Evolutionary conservation across 371 early-diverging fungal genomes (phyloP).

Genomic region (Funneliformis caledonium): DNA sequence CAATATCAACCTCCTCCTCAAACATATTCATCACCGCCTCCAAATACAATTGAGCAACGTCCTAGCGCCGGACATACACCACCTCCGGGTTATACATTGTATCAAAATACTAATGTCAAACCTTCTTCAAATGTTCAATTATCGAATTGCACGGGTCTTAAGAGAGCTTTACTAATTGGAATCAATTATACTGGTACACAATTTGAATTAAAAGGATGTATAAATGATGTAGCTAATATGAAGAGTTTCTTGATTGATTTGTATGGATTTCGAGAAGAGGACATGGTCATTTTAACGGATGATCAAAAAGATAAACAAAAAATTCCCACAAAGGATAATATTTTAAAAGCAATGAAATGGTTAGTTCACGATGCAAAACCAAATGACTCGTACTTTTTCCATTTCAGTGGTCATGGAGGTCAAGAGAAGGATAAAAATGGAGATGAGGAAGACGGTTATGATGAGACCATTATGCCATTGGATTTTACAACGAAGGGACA

Average conservation of each 20-base stretch:
- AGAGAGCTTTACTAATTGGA: conserved; percentile 88
- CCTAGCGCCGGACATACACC: conserved; percentile 3
- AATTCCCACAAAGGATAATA: conserved; percentile 83
- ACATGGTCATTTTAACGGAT: conserved; percentile 88
- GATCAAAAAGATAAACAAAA: conserved; percentile 71
- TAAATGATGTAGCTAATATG: conserved; percentile 91
- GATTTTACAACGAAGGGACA: conserved; percentile 80
- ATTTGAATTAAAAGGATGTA: conserved; percentile 78
- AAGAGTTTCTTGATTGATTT: conserved; percentile 67
- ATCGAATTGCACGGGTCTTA: conserved; percentile 79
- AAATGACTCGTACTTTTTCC: conserved; percentile 91
- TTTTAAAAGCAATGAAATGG: conserved; percentile 88
- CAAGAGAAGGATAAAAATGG: conserved; percentile 68
- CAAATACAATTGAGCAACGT: conserved; percentile 3
- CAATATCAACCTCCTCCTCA: conserved; percentile 22
- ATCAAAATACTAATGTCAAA: conserved; percentile 38
- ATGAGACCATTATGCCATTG: conserved; percentile 85
- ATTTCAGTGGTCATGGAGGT: conserved; percentile 92
- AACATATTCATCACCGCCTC: neutral
- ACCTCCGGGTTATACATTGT: conserved; percentile 39
- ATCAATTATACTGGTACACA: conserved; percentile 86
- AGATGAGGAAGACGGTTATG: conserved; percentile 86
- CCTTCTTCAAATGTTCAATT: conserved; percentile 43
- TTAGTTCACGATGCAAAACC: conserved; percentile 80
- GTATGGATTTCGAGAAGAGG: conserved; percentile 70